A percentile compares a stretch with the other conserved stretches of the same genome.
Conservation (phyloP, 345 rosid species). For the Boechera divaricarpa region DNA sequence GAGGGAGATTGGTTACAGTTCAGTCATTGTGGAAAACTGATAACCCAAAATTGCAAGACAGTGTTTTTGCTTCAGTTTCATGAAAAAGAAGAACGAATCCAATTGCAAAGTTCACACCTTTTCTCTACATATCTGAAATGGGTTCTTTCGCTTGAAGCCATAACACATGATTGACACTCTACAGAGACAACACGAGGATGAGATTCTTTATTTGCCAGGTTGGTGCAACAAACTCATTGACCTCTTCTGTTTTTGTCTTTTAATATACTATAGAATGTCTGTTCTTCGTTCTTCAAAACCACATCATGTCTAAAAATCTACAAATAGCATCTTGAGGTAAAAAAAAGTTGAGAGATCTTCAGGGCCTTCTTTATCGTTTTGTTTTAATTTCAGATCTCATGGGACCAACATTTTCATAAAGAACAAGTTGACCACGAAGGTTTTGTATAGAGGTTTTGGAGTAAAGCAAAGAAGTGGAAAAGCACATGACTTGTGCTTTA, state of each 20-base stretch:
- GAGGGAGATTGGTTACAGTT: constrained; percentile 68
- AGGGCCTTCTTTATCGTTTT: constrained; percentile 28
- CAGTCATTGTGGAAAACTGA: constrained; percentile 46
- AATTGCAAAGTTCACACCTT: constrained; percentile 43
- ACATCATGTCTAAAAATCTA: constrained; percentile 18
- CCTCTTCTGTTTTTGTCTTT: constrained; percentile 23
- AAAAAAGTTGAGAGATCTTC: constrained; percentile 5
- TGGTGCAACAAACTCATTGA: constrained; percentile 51
- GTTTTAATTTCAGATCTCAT: constrained; percentile 35
- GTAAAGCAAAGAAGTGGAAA: constrained; percentile 84
- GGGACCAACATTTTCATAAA: constrained; percentile 49
- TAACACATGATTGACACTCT: constrained; percentile 41
- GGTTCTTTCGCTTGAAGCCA: constrained; percentile 58
- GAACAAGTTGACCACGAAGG: constrained; percentile 52
- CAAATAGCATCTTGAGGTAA: constrained; percentile 31
- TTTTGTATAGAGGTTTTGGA: constrained; percentile 62
- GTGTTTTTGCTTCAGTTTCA: constrained; percentile 41
- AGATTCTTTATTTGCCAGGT: constrained; percentile 41
- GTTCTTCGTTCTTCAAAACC: constrained; percentile 1
- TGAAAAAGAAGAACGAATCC: constrained; percentile 40
- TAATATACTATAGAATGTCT: constrained; percentile 22
- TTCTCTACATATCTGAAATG: constrained; percentile 30
- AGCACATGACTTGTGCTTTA: constrained; percentile 85
- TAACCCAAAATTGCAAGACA: constrained; percentile 18
- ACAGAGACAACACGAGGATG: constrained; percentile 38